These are phyloP conservation scores for Delphinella strobiligena DNA, from an alignment of 2,329 filamentous ascomycete species.

Conservation along the genomic window DNA sequence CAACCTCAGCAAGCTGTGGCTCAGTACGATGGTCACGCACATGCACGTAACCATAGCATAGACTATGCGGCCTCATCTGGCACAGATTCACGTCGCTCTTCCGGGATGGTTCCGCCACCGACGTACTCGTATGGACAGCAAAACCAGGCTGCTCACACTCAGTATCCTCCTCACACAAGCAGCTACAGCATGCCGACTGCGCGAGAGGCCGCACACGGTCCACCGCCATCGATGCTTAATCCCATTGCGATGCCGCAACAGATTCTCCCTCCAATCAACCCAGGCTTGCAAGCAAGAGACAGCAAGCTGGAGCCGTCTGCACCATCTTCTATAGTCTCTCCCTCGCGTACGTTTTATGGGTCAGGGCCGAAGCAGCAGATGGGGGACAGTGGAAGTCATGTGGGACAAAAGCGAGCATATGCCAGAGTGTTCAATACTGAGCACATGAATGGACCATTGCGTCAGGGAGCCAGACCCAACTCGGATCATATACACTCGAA, in stretches of 20 bases:
- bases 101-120: constrained; percentile 25
- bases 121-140: constrained; percentile 18
- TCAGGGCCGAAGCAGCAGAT: constrained; percentile 1
- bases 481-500: constrained; percentile 13
- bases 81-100: constrained; percentile 28
- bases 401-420: constrained; percentile 34
- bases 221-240: constrained; percentile 11
- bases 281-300: constrained; percentile 20
- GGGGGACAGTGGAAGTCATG: constrained; percentile 11
- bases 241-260: constrained; percentile 13
- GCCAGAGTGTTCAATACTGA: constrained; percentile 32
- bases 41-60: constrained; percentile 26
- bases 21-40: constrained; percentile 25
- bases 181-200: constrained; percentile 14
- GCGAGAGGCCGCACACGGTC: constrained; percentile 14
- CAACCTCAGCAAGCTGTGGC: constrained; percentile 18
- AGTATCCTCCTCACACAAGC: constrained; percentile 22
- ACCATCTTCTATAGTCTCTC: constrained; percentile 28
- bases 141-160: constrained; percentile 20
- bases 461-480: constrained; percentile 31
- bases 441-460: constrained; percentile 31
- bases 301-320: constrained; percentile 32
- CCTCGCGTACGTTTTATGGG: constrained; percentile 3
- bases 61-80: constrained; percentile 24
- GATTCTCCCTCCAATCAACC: constrained; percentile 31